A percentile compares a stretch with the other conserved stretches of the same genome.
phyloP scores from a whole-genome alignment of 345 rosid species.

The Anacardium occidentale region DNA sequence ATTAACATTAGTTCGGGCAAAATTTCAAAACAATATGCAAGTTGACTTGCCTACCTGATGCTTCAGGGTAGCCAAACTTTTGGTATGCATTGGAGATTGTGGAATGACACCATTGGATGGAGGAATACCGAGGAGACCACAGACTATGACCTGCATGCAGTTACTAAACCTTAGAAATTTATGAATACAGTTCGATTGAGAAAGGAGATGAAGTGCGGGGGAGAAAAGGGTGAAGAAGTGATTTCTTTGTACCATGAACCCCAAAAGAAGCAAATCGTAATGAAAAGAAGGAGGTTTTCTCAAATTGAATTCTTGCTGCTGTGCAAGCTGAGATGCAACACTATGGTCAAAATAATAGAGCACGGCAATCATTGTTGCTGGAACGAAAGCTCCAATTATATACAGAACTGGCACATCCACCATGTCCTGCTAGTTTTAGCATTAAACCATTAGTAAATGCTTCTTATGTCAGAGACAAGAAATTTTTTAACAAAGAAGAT shows the following conservation, averaged over 20 bases:
- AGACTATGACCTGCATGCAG: slow-evolving; percentile 52
- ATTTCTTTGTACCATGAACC: slow-evolving; percentile 58
- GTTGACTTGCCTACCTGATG: slow-evolving; percentile 52
- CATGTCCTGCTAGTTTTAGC: slow-evolving; percentile 64
- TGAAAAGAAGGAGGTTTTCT: slow-evolving; percentile 87
- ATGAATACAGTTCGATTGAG: slow-evolving; percentile 10
- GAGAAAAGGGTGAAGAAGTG: slow-evolving; percentile 5
- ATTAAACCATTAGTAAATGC: slow-evolving; percentile 3
- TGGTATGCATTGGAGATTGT: slow-evolving; percentile 86
- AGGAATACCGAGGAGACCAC: slow-evolving; percentile 79
- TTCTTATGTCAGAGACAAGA: not conserved
- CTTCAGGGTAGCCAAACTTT: slow-evolving; percentile 75
- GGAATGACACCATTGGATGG: slow-evolving; percentile 87
- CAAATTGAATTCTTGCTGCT: slow-evolving; percentile 86
- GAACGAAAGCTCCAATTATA: slow-evolving; percentile 81
- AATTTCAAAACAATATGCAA: not conserved
- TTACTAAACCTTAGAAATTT: slow-evolving; percentile 9
- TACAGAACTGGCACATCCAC: slow-evolving; percentile 73
- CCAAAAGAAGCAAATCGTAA: slow-evolving; percentile 86
- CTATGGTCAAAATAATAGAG: slow-evolving; percentile 96
- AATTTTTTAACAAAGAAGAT: slow-evolving; percentile 4
- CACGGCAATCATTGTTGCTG: slow-evolving; percentile 92
- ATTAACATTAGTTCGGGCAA: slow-evolving; percentile 1
- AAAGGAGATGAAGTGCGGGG: not conserved
- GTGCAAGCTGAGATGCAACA: slow-evolving; percentile 93